Evolutionary conservation across 2,329 filamentous ascomycete genomes (phyloP).

Genomic region (Geosmithia morbida): DNA sequence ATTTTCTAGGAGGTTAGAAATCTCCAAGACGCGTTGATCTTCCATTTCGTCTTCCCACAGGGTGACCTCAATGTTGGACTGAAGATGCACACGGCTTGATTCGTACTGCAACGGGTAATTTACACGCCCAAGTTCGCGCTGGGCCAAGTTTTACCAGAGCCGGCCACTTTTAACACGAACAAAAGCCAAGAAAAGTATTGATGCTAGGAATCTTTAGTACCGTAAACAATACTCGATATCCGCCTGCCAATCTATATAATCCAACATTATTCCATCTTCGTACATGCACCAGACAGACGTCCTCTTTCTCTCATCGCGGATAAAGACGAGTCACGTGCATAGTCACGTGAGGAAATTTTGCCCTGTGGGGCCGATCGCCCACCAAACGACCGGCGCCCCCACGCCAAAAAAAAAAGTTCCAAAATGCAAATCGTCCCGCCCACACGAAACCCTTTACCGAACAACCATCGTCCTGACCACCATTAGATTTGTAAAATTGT

Average conservation of each 20-base stretch:
- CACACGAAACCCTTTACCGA: constrained; percentile 8
- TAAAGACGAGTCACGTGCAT: constrained; percentile 12
- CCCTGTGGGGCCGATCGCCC: constrained; percentile 10
- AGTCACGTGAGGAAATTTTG: constrained; percentile 19
- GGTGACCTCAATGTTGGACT: neutral
- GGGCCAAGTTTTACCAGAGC: neutral
- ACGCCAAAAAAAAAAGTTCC: constrained; percentile 7
- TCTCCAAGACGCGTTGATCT: neutral
- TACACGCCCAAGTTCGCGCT: neutral
- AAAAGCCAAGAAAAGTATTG: neutral
- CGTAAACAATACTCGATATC: neutral
- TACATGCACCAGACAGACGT: neutral
- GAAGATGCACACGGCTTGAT: neutral
- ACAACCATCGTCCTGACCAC: constrained; percentile 33
- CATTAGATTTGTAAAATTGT: constrained; percentile 47
- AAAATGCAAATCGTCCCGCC: constrained; percentile 2
- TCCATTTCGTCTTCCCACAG: neutral
- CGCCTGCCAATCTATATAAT: no score
- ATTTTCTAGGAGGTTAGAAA: constrained; percentile 1
- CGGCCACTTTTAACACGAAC: neutral
- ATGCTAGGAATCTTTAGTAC: neutral
- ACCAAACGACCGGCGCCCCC: constrained; percentile 5
- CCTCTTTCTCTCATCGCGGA: neutral
- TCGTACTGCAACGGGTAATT: neutral
- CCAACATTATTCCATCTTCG: neutral